These are phyloP conservation scores for Fusarium subglutinans DNA, from an alignment of 2,329 filamentous ascomycete species.

Conservation along the genomic window DNA sequence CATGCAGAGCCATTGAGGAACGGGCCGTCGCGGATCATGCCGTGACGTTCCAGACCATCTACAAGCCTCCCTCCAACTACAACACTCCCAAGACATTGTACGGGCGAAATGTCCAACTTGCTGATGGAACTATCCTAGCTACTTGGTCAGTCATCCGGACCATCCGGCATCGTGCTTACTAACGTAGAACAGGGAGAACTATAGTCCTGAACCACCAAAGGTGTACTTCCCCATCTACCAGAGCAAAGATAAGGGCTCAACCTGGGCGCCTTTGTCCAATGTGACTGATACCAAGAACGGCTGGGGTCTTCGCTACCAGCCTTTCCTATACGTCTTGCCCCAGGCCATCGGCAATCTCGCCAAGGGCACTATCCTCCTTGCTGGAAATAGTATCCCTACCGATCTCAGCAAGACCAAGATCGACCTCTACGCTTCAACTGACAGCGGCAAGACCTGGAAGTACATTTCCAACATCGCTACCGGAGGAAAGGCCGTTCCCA, in stretches of 20 bases:
- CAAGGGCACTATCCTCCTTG: conserved; percentile 43
- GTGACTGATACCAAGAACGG: conserved; percentile 71
- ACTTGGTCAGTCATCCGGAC: not conserved
- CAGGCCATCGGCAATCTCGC: conserved; percentile 64
- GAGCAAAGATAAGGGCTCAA: conserved; percentile 61
- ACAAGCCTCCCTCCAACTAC: not conserved
- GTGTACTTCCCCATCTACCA: conserved; percentile 63
- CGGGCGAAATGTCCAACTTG: not conserved
- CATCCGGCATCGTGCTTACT: rapidly evolving
- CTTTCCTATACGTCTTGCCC: conserved; percentile 71
- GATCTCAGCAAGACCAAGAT: conserved; percentile 15
- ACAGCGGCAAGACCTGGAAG: conserved; percentile 13
- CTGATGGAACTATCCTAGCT: not conserved
- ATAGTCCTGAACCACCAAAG: conserved; percentile 61
- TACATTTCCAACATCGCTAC: conserved; percentile 20
- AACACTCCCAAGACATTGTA: not conserved
- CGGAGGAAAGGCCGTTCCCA: conserved; percentile 4
- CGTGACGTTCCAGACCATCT: not conserved
- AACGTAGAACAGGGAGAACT: conserved; percentile 58
- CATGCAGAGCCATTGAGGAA: conserved; percentile 3
- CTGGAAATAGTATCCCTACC: not conserved
- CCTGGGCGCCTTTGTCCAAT: conserved; percentile 69
- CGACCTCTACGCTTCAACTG: conserved; percentile 17
- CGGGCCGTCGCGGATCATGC: conserved; percentile 2
- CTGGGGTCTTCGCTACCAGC: conserved; percentile 75